Percentiles rank a stretch among this genome's conserved stretches.
phyloP scores from a whole-genome alignment of 1,284 basidiomycete species.

The Cryptococcus sp. region DNA sequence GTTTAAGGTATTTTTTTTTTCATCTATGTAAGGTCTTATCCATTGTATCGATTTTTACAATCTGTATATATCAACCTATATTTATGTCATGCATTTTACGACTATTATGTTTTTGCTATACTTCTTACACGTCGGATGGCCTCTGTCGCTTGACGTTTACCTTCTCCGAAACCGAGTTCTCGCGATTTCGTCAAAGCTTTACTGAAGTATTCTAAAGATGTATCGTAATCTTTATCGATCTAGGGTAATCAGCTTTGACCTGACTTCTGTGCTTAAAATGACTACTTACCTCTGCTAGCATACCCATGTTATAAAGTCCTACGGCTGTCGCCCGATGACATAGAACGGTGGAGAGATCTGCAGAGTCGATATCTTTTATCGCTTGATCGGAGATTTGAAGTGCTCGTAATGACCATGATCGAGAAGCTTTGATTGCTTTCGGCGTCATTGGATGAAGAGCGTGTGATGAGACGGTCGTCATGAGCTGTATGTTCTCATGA shows the following conservation, averaged over 20 bases:
- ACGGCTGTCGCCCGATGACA: slow-evolving; percentile 38
- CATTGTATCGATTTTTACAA: no score
- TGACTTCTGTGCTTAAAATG: neutral
- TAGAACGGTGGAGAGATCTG: slow-evolving; percentile 5
- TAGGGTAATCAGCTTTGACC: slow-evolving; percentile 6
- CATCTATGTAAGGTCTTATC: no score
- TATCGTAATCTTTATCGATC: slow-evolving; percentile 32
- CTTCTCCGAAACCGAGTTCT: slow-evolving; percentile 36
- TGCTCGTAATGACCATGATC: slow-evolving; percentile 41
- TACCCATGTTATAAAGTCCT: slow-evolving; percentile 43
- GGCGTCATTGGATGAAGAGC: slow-evolving; percentile 33
- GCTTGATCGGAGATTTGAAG: slow-evolving; percentile 38
- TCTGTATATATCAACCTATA: no score
- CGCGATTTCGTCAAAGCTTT: slow-evolving; percentile 26
- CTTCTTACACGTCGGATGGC: slow-evolving; percentile 22
- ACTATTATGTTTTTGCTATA: neutral
- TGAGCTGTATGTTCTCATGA: slow-evolving; percentile 25
- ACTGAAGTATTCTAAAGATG: slow-evolving; percentile 29
- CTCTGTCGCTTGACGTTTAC: slow-evolving; percentile 35
- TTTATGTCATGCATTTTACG: no score
- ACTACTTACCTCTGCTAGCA: slow-evolving; percentile 42
- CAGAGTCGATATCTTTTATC: slow-evolving; percentile 12
- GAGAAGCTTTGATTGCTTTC: slow-evolving; percentile 32
- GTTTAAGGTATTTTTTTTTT: neutral
- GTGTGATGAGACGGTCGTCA: slow-evolving; percentile 45